Evolutionary conservation across 805 yeast species (phyloP).

Genomic region (Sugiyamaella chiloensis): DNA sequence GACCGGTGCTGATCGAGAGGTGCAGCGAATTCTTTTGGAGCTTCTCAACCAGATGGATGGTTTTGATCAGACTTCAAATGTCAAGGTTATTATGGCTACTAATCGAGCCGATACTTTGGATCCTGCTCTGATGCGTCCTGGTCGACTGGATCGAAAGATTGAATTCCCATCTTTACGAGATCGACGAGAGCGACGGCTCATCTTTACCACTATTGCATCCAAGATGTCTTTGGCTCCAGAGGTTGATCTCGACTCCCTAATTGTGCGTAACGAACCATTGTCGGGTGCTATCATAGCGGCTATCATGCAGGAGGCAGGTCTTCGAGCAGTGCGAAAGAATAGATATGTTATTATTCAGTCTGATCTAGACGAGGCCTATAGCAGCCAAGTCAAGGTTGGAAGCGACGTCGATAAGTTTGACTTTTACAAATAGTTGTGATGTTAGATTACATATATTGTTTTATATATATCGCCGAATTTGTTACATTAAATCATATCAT

Average conservation of each 20-base stretch:
- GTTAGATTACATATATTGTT: not conserved
- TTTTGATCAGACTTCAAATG: conserved; percentile 91
- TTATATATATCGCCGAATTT: no score
- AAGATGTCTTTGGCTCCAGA: conserved; percentile 98
- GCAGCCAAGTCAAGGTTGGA: conserved; percentile 93
- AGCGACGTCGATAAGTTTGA: conserved; percentile 96
- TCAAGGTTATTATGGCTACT: conserved; percentile 98
- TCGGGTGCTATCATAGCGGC: conserved; percentile 98
- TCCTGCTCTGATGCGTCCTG: conserved; percentile 97
- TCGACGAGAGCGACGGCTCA: conserved; percentile 95
- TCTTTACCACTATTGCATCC: conserved; percentile 92
- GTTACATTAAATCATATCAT: no score
- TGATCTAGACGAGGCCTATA: conserved; percentile 97
- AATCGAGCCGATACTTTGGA: conserved; percentile 99
- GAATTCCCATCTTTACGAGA: conserved; percentile 96
- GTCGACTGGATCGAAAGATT: conserved; percentile 96
- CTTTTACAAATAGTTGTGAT: conserved; percentile 72
- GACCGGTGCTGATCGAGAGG: conserved; percentile 99
- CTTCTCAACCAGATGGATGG: conserved; percentile 99
- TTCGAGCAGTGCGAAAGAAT: conserved; percentile 96
- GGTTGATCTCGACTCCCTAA: conserved; percentile 90
- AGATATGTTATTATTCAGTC: conserved; percentile 94
- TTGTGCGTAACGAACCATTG: conserved; percentile 92
- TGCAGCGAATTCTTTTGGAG: conserved; percentile 94
- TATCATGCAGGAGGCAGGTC: conserved; percentile 99